A percentile compares a stretch with the other conserved stretches of the same genome.
These are phyloP conservation scores for Stevia rebaudiana DNA, from an alignment of 140 eudicot species.

Conservation along the genomic window DNA sequence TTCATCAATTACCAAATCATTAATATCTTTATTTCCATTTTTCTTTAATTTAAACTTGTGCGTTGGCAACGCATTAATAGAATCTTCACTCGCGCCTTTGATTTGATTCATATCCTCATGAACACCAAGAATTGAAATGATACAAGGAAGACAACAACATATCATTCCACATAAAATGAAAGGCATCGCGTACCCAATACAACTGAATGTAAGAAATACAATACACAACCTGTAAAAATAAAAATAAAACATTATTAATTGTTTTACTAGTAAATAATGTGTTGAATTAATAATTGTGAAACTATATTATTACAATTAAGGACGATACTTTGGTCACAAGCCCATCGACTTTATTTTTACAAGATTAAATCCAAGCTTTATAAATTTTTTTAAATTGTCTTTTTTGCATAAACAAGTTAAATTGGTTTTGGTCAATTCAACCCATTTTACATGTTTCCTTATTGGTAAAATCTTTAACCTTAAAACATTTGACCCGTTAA, in stretches of 20 bases:
- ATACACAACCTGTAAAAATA: conserved; percentile 55
- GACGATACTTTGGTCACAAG: no score
- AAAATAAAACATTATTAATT: not conserved
- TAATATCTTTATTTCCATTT: conserved; percentile 33
- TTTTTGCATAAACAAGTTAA: not conserved
- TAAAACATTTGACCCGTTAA: not conserved
- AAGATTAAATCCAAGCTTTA: no score
- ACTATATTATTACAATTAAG: no score
- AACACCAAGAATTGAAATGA: conserved; percentile 56
- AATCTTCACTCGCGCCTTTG: conserved; percentile 59
- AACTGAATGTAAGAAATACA: conserved; percentile 61
- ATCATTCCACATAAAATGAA: conserved; percentile 66
- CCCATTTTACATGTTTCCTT: not conserved
- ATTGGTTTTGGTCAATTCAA: not conserved
- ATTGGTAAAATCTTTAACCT: not conserved
- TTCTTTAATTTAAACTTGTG: conserved; percentile 46
- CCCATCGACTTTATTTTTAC: no score
- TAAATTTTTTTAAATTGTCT: no score
- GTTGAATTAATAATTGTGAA: not conserved
- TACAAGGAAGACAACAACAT: conserved; percentile 74
- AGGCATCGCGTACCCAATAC: conserved; percentile 74
- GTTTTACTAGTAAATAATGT: not conserved
- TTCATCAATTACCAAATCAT: conserved; percentile 36
- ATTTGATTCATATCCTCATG: conserved; percentile 56
- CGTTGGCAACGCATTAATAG: conserved; percentile 51